A percentile compares a stretch with the other conserved stretches of the same genome.
These are phyloP conservation scores for Talaromyces sp. DNA, from an alignment of 2,329 filamentous ascomycete species.

Conservation along the genomic window DNA sequence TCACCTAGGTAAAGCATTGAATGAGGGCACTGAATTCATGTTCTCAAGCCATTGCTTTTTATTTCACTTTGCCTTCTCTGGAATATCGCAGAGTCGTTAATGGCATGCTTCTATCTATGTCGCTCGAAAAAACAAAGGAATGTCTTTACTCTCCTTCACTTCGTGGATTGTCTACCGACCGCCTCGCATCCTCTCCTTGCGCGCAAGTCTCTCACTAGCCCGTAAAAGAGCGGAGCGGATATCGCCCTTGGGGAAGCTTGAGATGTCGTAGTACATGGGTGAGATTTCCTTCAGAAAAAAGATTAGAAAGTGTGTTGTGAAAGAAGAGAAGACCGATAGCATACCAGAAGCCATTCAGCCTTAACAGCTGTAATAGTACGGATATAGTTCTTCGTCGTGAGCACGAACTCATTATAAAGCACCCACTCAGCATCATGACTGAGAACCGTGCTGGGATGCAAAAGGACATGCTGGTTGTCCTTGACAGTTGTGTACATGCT, in stretches of 20 bases:
- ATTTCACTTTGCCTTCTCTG: background rate
- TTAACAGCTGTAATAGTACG: conserved; percentile 87
- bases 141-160: background rate
- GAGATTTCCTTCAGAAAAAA: conserved; percentile 70
- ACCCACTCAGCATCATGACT: conserved; percentile 92
- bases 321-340: conserved; percentile 31
- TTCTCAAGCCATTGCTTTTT: background rate
- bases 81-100: background rate
- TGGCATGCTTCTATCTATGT: background rate
- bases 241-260: conserved; percentile 77
- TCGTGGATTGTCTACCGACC: conserved; percentile 31
- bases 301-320: background rate
- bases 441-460: conserved; percentile 90
- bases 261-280: conserved; percentile 84
- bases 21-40: background rate
- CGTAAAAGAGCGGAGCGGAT: conserved; percentile 65
- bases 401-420: conserved; percentile 95
- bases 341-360: conserved; percentile 88
- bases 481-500: conserved; percentile 86
- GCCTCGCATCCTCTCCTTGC: conserved; percentile 51
- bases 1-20: background rate
- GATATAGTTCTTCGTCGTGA: conserved; percentile 98
- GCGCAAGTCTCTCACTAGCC: conserved; percentile 52
- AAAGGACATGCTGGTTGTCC: conserved; percentile 86
- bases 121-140: background rate